A percentile compares a stretch with the other conserved stretches of the same genome.
These are phyloP conservation scores for Pseudocercospora macadamiae DNA, from an alignment of 2,329 filamentous ascomycete genomes.

Conservation along the genomic window DNA sequence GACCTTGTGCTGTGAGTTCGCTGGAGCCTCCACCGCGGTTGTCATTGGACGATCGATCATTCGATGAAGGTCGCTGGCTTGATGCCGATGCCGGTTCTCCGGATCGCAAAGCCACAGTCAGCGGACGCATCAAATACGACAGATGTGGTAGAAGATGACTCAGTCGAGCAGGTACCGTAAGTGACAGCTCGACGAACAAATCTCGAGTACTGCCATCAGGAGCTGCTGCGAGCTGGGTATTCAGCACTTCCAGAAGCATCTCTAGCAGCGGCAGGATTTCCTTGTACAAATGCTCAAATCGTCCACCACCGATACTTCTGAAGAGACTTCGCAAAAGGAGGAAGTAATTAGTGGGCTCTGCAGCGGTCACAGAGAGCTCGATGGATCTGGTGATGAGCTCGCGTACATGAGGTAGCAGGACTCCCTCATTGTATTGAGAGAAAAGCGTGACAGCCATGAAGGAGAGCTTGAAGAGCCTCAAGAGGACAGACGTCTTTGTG, in stretches of 20 bases:
- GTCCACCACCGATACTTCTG: slow-evolving; percentile 91
- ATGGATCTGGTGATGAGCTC: slow-evolving; percentile 98
- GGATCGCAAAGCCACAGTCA: slow-evolving; percentile 91
- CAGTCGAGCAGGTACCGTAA: slow-evolving; percentile 91
- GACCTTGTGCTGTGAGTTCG: slow-evolving; percentile 90
- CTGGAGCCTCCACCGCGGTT: slow-evolving; percentile 28
- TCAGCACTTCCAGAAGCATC: slow-evolving; percentile 96
- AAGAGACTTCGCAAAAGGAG: slow-evolving; percentile 89
- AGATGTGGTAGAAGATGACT: slow-evolving; percentile 95
- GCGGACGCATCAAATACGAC: slow-evolving; percentile 92
- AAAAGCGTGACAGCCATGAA: slow-evolving; percentile 99
- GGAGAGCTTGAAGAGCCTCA: slow-evolving; percentile 94
- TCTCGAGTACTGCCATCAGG: slow-evolving; percentile 89
- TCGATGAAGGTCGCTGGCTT: slow-evolving; percentile 23
- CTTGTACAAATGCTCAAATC: slow-evolving; percentile 98
- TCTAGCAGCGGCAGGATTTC: slow-evolving; percentile 94
- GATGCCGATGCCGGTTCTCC: slow-evolving; percentile 58
- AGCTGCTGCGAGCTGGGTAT: slow-evolving; percentile 88
- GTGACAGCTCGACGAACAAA: slow-evolving; percentile 92
- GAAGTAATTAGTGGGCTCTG: slow-evolving; percentile 99
- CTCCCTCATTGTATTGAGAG: slow-evolving; percentile 90
- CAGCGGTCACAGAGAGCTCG: slow-evolving; percentile 89
- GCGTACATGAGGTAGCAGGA: slow-evolving; percentile 91
- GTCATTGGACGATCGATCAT: slow-evolving; percentile 28
- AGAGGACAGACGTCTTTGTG: slow-evolving; percentile 86